Conservation (phyloP, 179 eudicot species). For the Camellia oleifera region DNA sequence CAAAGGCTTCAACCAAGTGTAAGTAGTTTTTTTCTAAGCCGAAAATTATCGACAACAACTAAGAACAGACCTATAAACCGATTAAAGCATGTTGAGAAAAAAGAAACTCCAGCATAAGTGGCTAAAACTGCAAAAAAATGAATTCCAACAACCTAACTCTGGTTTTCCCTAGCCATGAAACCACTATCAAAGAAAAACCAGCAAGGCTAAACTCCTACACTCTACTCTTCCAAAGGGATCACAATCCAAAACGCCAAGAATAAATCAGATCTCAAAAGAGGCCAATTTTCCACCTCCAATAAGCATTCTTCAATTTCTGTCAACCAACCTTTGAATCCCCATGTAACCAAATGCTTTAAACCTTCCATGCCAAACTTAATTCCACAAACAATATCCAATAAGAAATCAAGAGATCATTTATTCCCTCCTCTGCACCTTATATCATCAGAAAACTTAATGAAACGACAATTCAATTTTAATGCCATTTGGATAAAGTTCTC, state of each 20-base stretch:
- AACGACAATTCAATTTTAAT: too few relatives aligned
- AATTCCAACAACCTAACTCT: too few relatives aligned
- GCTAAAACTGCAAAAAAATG: too few relatives aligned
- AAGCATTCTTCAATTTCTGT: too few relatives aligned
- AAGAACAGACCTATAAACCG: too few relatives aligned
- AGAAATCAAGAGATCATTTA: neutral
- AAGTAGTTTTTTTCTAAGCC: too few relatives aligned
- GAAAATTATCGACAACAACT: too few relatives aligned
- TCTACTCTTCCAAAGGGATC: too few relatives aligned
- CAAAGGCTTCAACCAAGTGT: too few relatives aligned
- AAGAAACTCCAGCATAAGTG: too few relatives aligned
- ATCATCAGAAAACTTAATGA: neutral
- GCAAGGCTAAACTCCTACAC: neutral
- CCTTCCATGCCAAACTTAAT: conserved; percentile 11
- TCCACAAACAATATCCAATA: neutral
- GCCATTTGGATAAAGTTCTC: too few relatives aligned
- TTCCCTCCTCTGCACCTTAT: neutral
- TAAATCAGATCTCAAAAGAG: neutral
- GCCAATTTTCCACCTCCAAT: neutral
- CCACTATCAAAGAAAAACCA: neutral
- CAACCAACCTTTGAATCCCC: neutral
- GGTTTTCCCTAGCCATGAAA: neutral
- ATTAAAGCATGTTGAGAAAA: too few relatives aligned
- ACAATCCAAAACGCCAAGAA: neutral
- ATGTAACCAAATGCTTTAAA: neutral